Evolutionary conservation across 2,329 filamentous ascomycete genomes (phyloP).

Genomic region (Thielaviopsis populi): DNA sequence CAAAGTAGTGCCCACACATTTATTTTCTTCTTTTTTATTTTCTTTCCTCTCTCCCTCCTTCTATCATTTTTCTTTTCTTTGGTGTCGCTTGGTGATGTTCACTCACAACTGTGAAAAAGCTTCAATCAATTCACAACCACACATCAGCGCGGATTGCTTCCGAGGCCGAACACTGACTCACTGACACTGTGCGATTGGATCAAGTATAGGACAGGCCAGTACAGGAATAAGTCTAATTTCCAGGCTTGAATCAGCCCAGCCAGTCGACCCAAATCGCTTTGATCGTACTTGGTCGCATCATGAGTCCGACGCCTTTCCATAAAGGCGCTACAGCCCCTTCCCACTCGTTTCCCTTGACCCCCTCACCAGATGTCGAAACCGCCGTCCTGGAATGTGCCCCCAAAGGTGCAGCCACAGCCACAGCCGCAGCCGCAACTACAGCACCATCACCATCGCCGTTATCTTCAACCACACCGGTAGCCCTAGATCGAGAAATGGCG

Average conservation of each 20-base stretch:
- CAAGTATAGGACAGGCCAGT: background rate
- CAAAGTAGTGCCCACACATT: too few relatives aligned
- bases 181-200: background rate
- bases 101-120: background rate
- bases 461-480: background rate
- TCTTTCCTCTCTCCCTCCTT: background rate
- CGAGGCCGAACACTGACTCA: background rate
- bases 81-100: background rate
- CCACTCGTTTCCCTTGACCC: slow-evolving; percentile 13
- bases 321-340: background rate
- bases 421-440: background rate
- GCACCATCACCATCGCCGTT: background rate
- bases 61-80: background rate
- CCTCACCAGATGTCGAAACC: slow-evolving; percentile 10
- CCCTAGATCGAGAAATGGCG: background rate
- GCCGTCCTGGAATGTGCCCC: background rate
- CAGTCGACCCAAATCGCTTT: background rate
- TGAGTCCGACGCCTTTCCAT: background rate
- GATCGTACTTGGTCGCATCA: background rate
- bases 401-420: background rate
- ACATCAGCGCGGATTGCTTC: background rate
- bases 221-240: background rate
- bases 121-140: background rate
- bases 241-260: background rate
- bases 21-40: background rate